Evolutionary conservation across 1,284 basidiomycete genomes (phyloP), one percentile per base, ranked within the genome.

Genomic region (Malassezia caprae): DNA sequence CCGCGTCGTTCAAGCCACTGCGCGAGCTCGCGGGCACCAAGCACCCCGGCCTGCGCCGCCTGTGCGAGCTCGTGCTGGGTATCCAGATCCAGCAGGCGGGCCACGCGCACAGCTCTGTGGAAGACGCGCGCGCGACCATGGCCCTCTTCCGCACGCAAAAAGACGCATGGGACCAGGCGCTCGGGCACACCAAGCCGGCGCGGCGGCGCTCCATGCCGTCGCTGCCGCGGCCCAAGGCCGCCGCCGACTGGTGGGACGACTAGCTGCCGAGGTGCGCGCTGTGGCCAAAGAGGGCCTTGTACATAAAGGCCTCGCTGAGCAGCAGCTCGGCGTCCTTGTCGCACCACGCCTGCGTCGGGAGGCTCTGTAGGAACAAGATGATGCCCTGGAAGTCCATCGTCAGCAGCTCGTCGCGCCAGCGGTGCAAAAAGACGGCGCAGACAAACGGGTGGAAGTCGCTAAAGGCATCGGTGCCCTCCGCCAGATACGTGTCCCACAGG

Each of bases 341-440:
- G 5, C 83, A 83, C 93, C 94, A 98, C 48, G 82, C 82, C 68
- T 93, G 88, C 2, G 93, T 98, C 8, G 94, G 93, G 4, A 96
- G 80, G 3, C 88, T 88, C 76, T 98, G 93, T 3, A 98, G 80
- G 78, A 96, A 98, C 86, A 98, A 96, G 76, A 98, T 98, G 76
- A 96, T 94, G 48, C 89, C 90, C 88, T 73, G 71, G 40, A 74
- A 74, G 40, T 74, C 72, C 71, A 74, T 73, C 37, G 59, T 56
- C 23, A 48, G 51, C 23, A 74, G 59, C 54, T 64, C 55, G 6
- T 58, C 60, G 30, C 63, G 67, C 72, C 72, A 74, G 46, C 66
- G 65, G 60, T 66, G 62, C 45, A 74, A 48, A 26, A 74, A 70
- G 8, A 69, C 72, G 12, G 67, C 65, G 53, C 72, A 74, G 26